phyloP scores from a whole-genome alignment of 176 grass and related monocot genomes.

The Musa itinerans region DNA sequence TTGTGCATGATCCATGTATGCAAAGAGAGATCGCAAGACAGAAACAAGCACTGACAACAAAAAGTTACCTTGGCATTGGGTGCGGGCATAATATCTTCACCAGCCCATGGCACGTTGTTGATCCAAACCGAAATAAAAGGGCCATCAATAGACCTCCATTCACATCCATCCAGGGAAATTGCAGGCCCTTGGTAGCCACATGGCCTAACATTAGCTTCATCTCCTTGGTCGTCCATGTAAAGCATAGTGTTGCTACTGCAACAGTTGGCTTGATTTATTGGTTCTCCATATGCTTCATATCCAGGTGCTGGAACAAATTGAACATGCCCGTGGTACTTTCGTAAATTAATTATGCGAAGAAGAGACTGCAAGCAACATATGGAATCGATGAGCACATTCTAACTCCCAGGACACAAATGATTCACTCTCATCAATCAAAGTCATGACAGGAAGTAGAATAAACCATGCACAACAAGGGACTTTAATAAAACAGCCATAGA shows the following conservation, averaged over 20 bases:
- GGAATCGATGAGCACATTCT: neutral
- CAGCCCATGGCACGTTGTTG: constrained; percentile 67
- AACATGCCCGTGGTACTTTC: constrained; percentile 48
- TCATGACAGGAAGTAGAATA: neutral
- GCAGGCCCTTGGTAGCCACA: constrained; percentile 44
- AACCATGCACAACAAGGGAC: neutral
- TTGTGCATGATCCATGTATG: neutral
- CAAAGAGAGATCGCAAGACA: neutral
- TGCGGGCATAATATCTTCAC: constrained; percentile 64
- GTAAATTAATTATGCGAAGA: constrained; percentile 55
- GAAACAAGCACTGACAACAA: neutral
- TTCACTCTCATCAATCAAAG: neutral
- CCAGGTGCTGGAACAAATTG: constrained; percentile 62
- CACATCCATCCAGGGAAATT: constrained; percentile 23
- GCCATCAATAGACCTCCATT: constrained; percentile 81
- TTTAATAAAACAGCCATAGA: neutral
- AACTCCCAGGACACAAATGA: neutral
- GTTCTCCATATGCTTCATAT: constrained; percentile 57
- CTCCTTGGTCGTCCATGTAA: constrained; percentile 15
- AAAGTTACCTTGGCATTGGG: constrained; percentile 65
- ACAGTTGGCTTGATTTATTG: constrained; percentile 31
- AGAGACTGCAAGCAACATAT: constrained; percentile 38
- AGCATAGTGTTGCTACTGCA: constrained; percentile 13
- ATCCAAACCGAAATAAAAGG: constrained; percentile 83
- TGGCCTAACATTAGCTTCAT: constrained; percentile 21